Conservation (phyloP, 345 rosid species). For the Noccaea caerulescens region DNA sequence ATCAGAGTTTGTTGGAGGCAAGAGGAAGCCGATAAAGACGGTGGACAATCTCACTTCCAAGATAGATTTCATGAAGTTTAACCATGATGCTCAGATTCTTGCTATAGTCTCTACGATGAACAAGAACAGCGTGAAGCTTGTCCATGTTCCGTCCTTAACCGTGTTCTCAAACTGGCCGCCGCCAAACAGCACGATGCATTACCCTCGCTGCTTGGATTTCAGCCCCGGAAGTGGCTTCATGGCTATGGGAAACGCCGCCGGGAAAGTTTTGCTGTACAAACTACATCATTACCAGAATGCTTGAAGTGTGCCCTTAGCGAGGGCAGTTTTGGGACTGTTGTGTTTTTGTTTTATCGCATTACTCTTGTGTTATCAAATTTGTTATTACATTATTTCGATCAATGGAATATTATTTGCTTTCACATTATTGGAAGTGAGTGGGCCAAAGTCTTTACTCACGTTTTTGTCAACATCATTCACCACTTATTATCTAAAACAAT, state of each 20-base stretch:
- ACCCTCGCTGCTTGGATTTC: slow-evolving; percentile 86
- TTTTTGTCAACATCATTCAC: slow-evolving; percentile 15
- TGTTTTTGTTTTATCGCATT: slow-evolving; percentile 6
- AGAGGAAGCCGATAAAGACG: slow-evolving; percentile 74
- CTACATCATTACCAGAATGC: slow-evolving; percentile 84
- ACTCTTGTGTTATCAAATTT: slow-evolving; percentile 26
- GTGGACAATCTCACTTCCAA: slow-evolving; percentile 81
- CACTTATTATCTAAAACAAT: slow-evolving; percentile 2
- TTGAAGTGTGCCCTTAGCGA: slow-evolving; percentile 39
- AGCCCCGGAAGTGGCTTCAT: slow-evolving; percentile 94
- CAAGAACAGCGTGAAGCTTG: slow-evolving; percentile 74
- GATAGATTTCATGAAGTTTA: slow-evolving; percentile 81
- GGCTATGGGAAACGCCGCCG: slow-evolving; percentile 88
- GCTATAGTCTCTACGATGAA: slow-evolving; percentile 79
- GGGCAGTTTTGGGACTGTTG: slow-evolving; percentile 31
- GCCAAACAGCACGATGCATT: slow-evolving; percentile 54
- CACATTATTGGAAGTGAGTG: slow-evolving; percentile 22
- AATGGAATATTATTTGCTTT: slow-evolving; percentile 18
- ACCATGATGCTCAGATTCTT: slow-evolving; percentile 77
- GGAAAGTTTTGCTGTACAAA: slow-evolving; percentile 83
- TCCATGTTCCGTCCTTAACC: slow-evolving; percentile 71
- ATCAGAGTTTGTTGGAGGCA: slow-evolving; percentile 79
- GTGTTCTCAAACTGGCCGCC: slow-evolving; percentile 89
- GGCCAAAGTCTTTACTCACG: slow-evolving; percentile 25
- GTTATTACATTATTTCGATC: slow-evolving; percentile 2